Base-by-base conservation (phyloP, 2,329 filamentous ascomycete genomes). In the Stromatinia cepivora region DNA sequence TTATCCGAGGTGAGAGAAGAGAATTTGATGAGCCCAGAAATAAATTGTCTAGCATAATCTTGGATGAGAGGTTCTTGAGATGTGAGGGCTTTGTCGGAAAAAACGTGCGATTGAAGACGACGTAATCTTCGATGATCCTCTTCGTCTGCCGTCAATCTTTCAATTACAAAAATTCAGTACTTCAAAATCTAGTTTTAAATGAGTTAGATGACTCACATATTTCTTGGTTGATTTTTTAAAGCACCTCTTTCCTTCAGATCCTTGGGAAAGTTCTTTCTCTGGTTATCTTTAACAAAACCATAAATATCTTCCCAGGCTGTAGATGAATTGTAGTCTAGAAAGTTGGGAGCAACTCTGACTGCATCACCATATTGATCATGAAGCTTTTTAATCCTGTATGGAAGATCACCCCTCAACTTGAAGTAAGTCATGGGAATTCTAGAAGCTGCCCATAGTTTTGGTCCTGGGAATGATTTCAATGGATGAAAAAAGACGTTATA, bases 61-160 rank as follows among this genome's bases (percentile, higher is more conserved):
- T 70, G 68, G 1, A 70, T 70, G 1, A 52, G 45, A 6, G 76
- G 73, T 25, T 72, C 72, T 69, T 80, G 79, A 58, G 78, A 76
- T 20, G 68, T 31, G 11, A 80, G 69, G 0, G 78, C 75, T 61
- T 75, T 76, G 5, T 73, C 74, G 3, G 78, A 79, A 62, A 80
- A 80, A 17, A 74, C 77, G 45, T 77, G 71, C 5, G 74, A 70
- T 15, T 79, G 69, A 17, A 75, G 61, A 58, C 74, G 75, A 28
- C 76, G 74, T 69, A 78, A 73, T n/a, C 74, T 74, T 10, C 70
- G 67, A 67, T 80, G 79, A 15, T 72, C 58, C 11, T 66, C 71
- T 6, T 54, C 46, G 13, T 53, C 62, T 25, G 71, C 64, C 8
- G 1, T 48, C 3, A 69, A 4, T 46, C 64, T 70, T 58, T n/a